A percentile compares a stretch with the other conserved stretches of the same genome.
Evolutionary conservation across 129 eudicot genomes (phyloP).

Genomic region (Tagetes erecta): DNA sequence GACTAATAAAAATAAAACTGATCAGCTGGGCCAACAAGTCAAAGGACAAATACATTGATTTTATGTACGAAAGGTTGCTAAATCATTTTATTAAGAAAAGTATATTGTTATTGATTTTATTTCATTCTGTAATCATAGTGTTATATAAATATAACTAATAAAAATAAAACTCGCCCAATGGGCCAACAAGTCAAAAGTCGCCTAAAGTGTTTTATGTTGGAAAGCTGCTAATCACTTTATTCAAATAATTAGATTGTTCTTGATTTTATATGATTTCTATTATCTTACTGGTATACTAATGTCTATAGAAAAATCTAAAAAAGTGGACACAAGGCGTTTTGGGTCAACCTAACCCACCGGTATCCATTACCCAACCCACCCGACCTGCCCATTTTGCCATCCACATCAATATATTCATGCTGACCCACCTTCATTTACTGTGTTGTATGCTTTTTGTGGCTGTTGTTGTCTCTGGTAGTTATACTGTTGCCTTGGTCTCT

Average conservation of each 20-base stretch:
- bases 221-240: neutral
- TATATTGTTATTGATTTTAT: neutral
- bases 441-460: slow-evolving; percentile 53
- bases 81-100: neutral
- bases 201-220: neutral
- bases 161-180: no score
- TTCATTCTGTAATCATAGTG: neutral
- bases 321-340: neutral
- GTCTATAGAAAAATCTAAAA: neutral
- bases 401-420: neutral
- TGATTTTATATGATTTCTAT: neutral
- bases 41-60: neutral
- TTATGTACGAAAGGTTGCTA: neutral
- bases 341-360: neutral
- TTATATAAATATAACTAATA: neutral
- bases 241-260: neutral
- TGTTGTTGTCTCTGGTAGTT: slow-evolving; percentile 57
- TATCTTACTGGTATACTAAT: neutral
- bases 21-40: neutral
- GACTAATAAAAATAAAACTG: neutral
- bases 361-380: neutral
- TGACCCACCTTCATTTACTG: slow-evolving; percentile 49
- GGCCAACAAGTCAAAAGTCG: neutral
- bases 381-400: neutral
- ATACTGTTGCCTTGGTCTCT: slow-evolving; percentile 64